These are phyloP conservation scores for Entomortierella lignicola DNA, from an alignment of 192 early-diverging fungal genomes.

Conservation along the genomic window DNA sequence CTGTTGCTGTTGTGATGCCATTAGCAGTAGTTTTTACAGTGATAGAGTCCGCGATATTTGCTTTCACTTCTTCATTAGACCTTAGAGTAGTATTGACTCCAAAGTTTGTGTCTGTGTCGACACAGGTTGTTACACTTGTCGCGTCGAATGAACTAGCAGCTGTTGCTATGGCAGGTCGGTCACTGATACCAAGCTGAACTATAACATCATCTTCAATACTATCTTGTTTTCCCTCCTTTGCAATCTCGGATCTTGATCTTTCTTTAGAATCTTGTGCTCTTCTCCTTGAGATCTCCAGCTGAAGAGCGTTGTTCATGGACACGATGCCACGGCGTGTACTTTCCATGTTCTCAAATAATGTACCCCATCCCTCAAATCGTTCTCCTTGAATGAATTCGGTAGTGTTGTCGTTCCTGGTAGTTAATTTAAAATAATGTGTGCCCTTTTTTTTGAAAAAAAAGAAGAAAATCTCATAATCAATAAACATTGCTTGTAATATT, in stretches of 20 bases:
- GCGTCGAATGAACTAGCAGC: background rate
- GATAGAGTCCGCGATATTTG: no score
- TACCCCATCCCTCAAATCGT: background rate
- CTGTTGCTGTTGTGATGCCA: no score
- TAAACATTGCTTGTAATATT: background rate
- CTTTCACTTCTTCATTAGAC: background rate
- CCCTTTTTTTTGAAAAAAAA: constrained; percentile 7
- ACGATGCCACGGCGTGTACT: constrained; percentile 7
- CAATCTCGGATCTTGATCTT: background rate
- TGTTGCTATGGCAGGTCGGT: constrained; percentile 10
- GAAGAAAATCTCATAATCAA: background rate
- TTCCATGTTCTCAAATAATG: constrained; percentile 4
- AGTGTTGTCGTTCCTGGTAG: constrained; percentile 1
- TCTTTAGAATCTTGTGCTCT: background rate
- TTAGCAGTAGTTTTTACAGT: no score
- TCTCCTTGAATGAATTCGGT: constrained; percentile 41
- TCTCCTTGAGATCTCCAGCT: constrained; percentile 9
- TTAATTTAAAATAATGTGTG: constrained; percentile 44
- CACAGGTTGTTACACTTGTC: no score
- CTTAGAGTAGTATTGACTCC: background rate
- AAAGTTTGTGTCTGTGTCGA: no score
- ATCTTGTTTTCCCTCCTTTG: background rate
- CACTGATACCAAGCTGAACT: constrained; percentile 29
- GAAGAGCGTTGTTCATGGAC: constrained; percentile 25
- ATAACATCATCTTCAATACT: constrained; percentile 1